Percentiles rank a stretch among this genome's conserved stretches.
These are phyloP conservation scores for Plasmopara muralis DNA, from an alignment of 352 stramenopile species.

Conservation along the genomic window DNA sequence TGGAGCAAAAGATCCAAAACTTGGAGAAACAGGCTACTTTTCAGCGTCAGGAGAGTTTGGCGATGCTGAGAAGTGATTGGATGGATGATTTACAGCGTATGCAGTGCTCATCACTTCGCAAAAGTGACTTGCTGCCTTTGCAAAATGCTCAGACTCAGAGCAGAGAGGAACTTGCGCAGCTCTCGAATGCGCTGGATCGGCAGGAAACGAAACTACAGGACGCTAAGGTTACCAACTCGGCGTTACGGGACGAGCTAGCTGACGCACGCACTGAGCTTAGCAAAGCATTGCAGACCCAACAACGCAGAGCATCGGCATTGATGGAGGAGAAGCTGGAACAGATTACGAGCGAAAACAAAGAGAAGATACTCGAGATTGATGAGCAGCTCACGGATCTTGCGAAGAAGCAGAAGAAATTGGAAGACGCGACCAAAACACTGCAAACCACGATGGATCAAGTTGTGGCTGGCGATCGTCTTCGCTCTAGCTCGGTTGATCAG, in stretches of 20 bases:
- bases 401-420: constrained; percentile 55
- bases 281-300: constrained; percentile 46
- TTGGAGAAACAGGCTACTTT: constrained; percentile 47
- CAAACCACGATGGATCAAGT: constrained; percentile 38
- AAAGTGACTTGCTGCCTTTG: constrained; percentile 41
- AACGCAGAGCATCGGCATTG: constrained; percentile 30
- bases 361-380: constrained; percentile 42
- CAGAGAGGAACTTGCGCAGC: constrained; percentile 53
- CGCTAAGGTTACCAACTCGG: constrained; percentile 32
- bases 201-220: constrained; percentile 63
- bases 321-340: constrained; percentile 57
- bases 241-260: constrained; percentile 46
- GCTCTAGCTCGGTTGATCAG: constrained; percentile 15
- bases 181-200: constrained; percentile 46
- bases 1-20: constrained; percentile 54
- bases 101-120: constrained; percentile 36
- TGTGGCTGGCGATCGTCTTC: constrained; percentile 28
- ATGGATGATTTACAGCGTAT: constrained; percentile 53
- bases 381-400: constrained; percentile 42
- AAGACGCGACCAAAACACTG: constrained; percentile 38
- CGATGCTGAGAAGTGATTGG: constrained; percentile 48
- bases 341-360: constrained; percentile 33
- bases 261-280: constrained; percentile 52
- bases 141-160: constrained; percentile 56
- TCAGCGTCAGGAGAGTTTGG: constrained; percentile 47